Conservation (phyloP, 2,329 filamentous ascomycete species). For the Coniella vitis region DNA sequence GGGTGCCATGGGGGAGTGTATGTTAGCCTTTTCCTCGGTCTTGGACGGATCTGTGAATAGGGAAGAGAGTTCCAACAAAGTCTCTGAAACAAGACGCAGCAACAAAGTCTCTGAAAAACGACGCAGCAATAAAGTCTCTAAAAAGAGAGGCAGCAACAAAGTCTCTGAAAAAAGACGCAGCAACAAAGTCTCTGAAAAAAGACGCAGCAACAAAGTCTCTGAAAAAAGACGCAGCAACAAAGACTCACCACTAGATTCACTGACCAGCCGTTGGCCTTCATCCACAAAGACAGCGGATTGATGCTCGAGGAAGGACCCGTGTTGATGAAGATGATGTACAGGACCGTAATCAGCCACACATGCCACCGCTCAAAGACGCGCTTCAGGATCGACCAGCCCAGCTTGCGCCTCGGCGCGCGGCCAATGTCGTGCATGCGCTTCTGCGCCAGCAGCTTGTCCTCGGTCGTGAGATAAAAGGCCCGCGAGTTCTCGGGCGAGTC, state of each 20-base stretch:
- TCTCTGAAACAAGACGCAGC: no score
- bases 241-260: conserved; percentile 37
- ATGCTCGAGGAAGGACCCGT: conserved; percentile 27
- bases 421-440: conserved; percentile 25
- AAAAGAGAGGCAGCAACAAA: no score
- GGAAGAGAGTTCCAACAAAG: no score
- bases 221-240: no score
- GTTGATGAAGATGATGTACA: conserved; percentile 34
- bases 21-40: no score
- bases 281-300: conserved; percentile 32
- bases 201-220: no score
- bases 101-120: no score
- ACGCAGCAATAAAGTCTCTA: no score
- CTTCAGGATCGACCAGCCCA: conserved; percentile 21
- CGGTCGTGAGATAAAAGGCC: conserved; percentile 21
- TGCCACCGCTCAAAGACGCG: conserved; percentile 26
- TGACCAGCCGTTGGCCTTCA: conserved; percentile 35
- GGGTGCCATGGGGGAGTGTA: no score
- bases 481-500: conserved; percentile 25
- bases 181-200: no score
- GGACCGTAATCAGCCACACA: conserved; percentile 28
- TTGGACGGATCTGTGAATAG: not conserved
- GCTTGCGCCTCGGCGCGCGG: conserved; percentile 25
- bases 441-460: conserved; percentile 24
- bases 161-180: no score